These are phyloP conservation scores for Rhizoclosmatium sp. DNA, from an alignment of 192 early-diverging fungal genomes.

Conservation along the genomic window DNA sequence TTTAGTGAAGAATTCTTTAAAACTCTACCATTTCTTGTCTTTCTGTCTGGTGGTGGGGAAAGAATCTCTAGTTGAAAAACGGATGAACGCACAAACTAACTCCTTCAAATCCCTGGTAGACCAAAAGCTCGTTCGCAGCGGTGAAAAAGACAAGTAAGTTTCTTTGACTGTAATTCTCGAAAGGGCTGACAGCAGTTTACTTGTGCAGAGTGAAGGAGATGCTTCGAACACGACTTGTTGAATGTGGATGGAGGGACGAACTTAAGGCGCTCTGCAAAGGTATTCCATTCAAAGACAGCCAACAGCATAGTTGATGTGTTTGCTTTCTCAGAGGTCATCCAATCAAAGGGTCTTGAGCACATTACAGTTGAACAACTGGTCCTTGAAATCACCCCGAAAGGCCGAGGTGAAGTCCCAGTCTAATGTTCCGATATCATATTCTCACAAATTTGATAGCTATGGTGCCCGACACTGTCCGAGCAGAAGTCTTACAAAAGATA, in stretches of 20 bases:
- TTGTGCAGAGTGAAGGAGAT: constrained; percentile 28
- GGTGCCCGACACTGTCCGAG: constrained; percentile 30
- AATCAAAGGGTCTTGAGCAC: constrained; percentile 31
- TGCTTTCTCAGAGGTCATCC: constrained; percentile 14
- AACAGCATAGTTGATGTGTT: neutral
- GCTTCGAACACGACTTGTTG: constrained; percentile 30
- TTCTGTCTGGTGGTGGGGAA: too few relatives aligned
- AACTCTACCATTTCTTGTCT: too few relatives aligned
- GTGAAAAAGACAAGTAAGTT: constrained; percentile 40
- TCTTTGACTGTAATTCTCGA: neutral
- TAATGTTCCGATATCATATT: neutral
- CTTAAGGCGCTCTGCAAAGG: constrained; percentile 38
- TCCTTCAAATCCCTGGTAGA: constrained; percentile 29
- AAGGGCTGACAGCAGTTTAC: neutral
- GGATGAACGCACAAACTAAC: neutral
- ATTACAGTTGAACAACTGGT: constrained; percentile 37
- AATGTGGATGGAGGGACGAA: constrained; percentile 37
- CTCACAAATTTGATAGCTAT: constrained; percentile 9
- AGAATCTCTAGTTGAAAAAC: too few relatives aligned
- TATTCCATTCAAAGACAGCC: neutral
- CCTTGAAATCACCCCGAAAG: constrained; percentile 27
- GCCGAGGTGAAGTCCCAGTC: constrained; percentile 3
- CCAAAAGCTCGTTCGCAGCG: constrained; percentile 33
- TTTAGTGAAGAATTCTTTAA: too few relatives aligned
- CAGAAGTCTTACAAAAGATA: constrained; percentile 28